phyloP scores from a whole-genome alignment of 768 basidiomycete genomes.

The Lentinula detonsa region DNA sequence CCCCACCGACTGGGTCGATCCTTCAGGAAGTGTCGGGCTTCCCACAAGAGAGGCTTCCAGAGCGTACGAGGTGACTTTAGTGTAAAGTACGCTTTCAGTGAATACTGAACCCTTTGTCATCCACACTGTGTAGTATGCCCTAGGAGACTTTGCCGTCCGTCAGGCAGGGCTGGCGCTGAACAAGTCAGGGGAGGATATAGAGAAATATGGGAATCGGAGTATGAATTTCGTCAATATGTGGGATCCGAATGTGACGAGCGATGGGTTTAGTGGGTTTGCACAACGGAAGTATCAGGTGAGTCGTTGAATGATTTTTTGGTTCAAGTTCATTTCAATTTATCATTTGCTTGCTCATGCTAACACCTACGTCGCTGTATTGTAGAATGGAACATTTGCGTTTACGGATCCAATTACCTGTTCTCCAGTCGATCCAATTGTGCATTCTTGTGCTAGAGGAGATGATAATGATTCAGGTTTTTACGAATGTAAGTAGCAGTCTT shows the following conservation, averaged over 20 bases:
- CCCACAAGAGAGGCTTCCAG: conserved; percentile 46
- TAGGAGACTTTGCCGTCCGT: conserved; percentile 47
- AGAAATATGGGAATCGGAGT: conserved; percentile 40
- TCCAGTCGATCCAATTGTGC: conserved; percentile 37
- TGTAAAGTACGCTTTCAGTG: neutral
- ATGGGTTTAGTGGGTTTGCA: conserved; percentile 43
- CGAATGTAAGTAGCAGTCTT: conserved; percentile 30
- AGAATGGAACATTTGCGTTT: conserved; percentile 48
- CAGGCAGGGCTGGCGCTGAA: conserved; percentile 38
- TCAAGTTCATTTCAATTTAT: too few species aligned
- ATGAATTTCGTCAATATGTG: conserved; percentile 49
- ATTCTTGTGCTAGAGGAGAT: conserved; percentile 42
- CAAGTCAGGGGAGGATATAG: conserved; percentile 31
- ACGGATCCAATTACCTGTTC: conserved; percentile 45
- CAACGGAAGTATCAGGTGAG: conserved; percentile 37
- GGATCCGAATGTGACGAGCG: conserved; percentile 36
- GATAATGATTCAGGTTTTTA: conserved; percentile 50
- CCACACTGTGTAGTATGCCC: conserved; percentile 28
- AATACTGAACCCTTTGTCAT: neutral
- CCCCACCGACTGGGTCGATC: conserved; percentile 43
- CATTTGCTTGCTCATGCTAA: too few species aligned
- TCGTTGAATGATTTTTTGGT: neutral
- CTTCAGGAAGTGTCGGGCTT: conserved; percentile 39
- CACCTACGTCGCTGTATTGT: too few species aligned
- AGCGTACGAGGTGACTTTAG: conserved; percentile 32